Evolutionary conservation across 495 filamentous ascomycete species (phyloP).

Genomic region (Penicillium manginii): DNA sequence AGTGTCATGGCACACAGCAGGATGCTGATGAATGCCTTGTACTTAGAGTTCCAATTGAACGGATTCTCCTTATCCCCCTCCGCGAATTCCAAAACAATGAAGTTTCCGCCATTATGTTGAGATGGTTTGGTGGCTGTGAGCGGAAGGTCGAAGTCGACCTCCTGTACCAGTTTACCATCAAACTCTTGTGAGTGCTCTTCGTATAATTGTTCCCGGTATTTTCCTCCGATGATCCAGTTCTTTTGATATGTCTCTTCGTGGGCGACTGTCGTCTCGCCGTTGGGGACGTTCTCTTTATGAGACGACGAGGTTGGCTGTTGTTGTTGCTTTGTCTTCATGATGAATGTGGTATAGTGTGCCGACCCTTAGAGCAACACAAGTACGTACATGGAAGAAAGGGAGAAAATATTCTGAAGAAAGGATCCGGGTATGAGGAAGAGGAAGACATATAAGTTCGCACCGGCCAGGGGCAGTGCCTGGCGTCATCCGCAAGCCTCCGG

Average conservation of each 20-base stretch:
- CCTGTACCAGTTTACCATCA: slow-evolving; percentile 33
- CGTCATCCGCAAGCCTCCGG: slow-evolving; percentile 27
- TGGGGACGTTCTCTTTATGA: slow-evolving; percentile 32
- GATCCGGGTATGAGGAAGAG: neutral
- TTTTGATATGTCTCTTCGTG: slow-evolving; percentile 17
- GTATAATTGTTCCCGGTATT: slow-evolving; percentile 27
- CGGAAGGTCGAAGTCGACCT: slow-evolving; percentile 48
- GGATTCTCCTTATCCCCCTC: slow-evolving; percentile 47
- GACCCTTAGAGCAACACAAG: neutral
- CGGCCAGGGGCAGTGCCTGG: slow-evolving; percentile 9
- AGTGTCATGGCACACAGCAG: slow-evolving; percentile 52
- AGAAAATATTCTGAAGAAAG: neutral
- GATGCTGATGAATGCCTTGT: slow-evolving; percentile 46
- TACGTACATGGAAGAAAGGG: slow-evolving; percentile 2
- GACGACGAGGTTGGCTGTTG: slow-evolving; percentile 30
- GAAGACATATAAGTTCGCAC: slow-evolving; percentile 12
- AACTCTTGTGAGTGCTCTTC: slow-evolving; percentile 26
- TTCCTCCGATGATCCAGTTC: slow-evolving; percentile 42
- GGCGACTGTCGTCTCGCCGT: slow-evolving; percentile 1
- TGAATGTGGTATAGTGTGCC: slow-evolving; percentile 5
- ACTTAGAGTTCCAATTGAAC: slow-evolving; percentile 47
- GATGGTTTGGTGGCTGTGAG: slow-evolving; percentile 36
- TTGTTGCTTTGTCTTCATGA: slow-evolving; percentile 25
- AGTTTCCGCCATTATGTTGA: slow-evolving; percentile 35
- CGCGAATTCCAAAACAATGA: slow-evolving; percentile 43